A percentile compares a stretch with the other conserved stretches of the same genome.
These are phyloP conservation scores for Marchantia paleacea DNA, from an alignment of 225 moss, liverwort and hornwort genomes.

Conservation along the genomic window DNA sequence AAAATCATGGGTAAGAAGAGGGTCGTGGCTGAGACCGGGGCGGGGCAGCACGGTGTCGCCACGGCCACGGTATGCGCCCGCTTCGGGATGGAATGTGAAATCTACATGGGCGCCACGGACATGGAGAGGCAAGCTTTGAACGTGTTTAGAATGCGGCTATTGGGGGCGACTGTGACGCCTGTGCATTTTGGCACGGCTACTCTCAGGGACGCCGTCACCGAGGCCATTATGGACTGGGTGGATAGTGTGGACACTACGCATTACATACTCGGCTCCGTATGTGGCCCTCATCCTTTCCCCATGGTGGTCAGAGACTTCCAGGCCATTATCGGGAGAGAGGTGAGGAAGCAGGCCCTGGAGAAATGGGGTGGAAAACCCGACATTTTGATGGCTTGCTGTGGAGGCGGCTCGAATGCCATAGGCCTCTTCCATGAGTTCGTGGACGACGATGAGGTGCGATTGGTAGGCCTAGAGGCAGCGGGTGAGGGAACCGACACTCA, in stretches of 20 bases:
- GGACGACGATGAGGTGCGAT: slow-evolving; percentile 76
- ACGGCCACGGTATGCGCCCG: slow-evolving; percentile 81
- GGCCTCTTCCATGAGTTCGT: slow-evolving; percentile 92
- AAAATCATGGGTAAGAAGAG: slow-evolving; percentile 67
- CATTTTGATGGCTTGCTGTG: slow-evolving; percentile 85
- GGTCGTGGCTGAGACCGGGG: slow-evolving; percentile 76
- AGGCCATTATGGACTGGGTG: slow-evolving; percentile 94
- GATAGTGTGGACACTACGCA: slow-evolving; percentile 85
- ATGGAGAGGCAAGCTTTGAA: slow-evolving; percentile 74
- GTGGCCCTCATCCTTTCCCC: slow-evolving; percentile 94
- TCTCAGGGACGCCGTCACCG: slow-evolving; percentile 85
- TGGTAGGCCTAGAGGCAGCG: slow-evolving; percentile 90
- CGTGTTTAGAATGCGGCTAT: slow-evolving; percentile 72
- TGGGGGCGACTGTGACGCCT: slow-evolving; percentile 72
- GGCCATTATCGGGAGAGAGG: slow-evolving; percentile 80
- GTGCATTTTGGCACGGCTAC: slow-evolving; percentile 83
- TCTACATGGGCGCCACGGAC: slow-evolving; percentile 80
- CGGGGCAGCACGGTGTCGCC: slow-evolving; percentile 81
- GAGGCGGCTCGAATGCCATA: slow-evolving; percentile 97
- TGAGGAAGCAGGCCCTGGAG: slow-evolving; percentile 80
- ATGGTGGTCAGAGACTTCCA: slow-evolving; percentile 95
- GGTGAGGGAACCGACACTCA: slow-evolving; percentile 69
- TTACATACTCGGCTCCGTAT: slow-evolving; percentile 93
- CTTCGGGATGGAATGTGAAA: slow-evolving; percentile 65
- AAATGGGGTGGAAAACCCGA: slow-evolving; percentile 97